Evolutionary conservation across 176 grass and related monocot genomes (phyloP), one percentile per base, ranked within the genome.

Genomic region (Puya raimondii): DNA sequence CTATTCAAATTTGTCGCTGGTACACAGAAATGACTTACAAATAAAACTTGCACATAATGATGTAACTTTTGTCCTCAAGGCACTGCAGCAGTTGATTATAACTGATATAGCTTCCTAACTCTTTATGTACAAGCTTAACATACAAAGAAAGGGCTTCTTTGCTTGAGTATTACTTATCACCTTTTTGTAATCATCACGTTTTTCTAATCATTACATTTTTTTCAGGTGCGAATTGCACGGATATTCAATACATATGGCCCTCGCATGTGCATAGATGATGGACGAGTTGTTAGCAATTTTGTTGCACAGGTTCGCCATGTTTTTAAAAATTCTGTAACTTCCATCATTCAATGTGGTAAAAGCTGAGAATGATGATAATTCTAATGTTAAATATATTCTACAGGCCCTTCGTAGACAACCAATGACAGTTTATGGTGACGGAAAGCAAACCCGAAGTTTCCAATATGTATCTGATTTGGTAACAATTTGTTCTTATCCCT

Each of bases 171-270:
- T 42, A 61, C 1, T 61, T 8, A 18, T 61, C 21, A n/a, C 56
- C 10, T 18, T 20, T 61, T 16, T 20, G 15, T 48, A 61, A n/a
- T 61, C 17, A 18, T 22, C 21, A n/a, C 56, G 7, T 18, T 20
- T 61, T 16, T 20, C 27, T 48, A 67, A 7, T 67, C 18, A n/a
- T 33, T 7, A 47, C 16, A 47, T 47, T 67, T 5, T 47, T 48
- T 67, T 16, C 85, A 91, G 88, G 85, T 91, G 63, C 85, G 88
- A 10, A 96, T 96, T 80, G 91, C 91, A 68, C 83, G 91, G 14
- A 96, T 96, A 69, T 96, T 96, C 83, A 96, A 96, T 74, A 96
- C 91, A 50, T 91, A 96, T 76, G 91, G 91, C 14, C 91, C 91
- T 51, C 88, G 91, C 25, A 96, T 96, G 88, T 91, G 86, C 86